Evolutionary conservation across 805 yeast species (phyloP), one percentile per base, ranked within the genome.

Genomic region (Tetrapisispora namnaoensis): DNA sequence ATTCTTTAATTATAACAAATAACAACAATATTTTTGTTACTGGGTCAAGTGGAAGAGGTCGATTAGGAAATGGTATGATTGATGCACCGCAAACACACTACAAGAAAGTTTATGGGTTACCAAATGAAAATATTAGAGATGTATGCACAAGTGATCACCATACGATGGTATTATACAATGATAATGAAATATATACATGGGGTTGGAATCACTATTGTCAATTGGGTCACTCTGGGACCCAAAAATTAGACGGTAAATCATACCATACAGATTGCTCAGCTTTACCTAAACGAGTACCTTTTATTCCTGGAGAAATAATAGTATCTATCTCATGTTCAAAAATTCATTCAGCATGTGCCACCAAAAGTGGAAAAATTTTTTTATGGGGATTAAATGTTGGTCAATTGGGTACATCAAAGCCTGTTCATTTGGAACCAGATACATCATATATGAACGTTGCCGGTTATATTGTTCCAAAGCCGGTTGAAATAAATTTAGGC

Each of bases 381-480:
- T 63, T 78, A 37, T 87, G 95, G 95, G 96, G 96, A 2, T 66
- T 82, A 36, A 85, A 87, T 59, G 67, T 79, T 35, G 96, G 96
- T 0, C 95, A 87, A 62, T 78, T 87, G 81, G 91, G 91, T 2
- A 53, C 51, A 9, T 50, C 61, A 5, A 58, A 55, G 43, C 59
- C 57, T 16, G 35, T 81, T 78, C 35, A 71, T 65, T 51, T 63
- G 58, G 48, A 61, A 73, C 20, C 69, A 65, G 30, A 73, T 79
- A 40, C 61, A 67, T 32, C 77, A 74, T 56, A 79, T 70, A 38
- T 55, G 49, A 49, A 78, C 76, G 45, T 70, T 65, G 53, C 63
- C 61, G 53, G 85, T 1, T 52, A 56, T 39, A 47, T 61, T 11
- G 51, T 55, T 2, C 27, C 38, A 3, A 55, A 51, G 20, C 66